Conservation (phyloP, 2,329 filamentous ascomycete genomes). For the Ilyonectria mors-panacis region DNA sequence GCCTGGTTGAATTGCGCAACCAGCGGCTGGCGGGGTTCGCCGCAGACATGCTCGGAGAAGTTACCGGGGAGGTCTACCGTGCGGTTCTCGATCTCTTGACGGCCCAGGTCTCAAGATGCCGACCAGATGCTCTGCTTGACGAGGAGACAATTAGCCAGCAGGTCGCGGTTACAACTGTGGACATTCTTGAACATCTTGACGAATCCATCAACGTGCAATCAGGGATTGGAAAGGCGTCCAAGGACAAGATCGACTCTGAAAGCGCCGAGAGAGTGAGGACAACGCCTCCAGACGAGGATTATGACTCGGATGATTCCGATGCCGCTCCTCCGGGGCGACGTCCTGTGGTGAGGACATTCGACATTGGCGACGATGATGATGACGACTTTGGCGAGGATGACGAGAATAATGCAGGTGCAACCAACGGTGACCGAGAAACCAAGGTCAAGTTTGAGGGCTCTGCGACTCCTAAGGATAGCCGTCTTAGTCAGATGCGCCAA, state of each 20-base stretch:
- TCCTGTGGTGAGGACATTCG: slow-evolving; percentile 29
- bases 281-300: slow-evolving; percentile 52
- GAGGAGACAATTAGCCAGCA: slow-evolving; percentile 51
- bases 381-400: slow-evolving; percentile 52
- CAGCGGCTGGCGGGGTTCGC: slow-evolving; percentile 82
- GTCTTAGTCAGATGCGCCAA: slow-evolving; percentile 74
- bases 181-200: slow-evolving; percentile 70
- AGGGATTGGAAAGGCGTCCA: slow-evolving; percentile 71
- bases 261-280: slow-evolving; percentile 65
- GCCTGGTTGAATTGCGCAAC: slow-evolving; percentile 86
- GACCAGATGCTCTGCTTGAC: slow-evolving; percentile 64
- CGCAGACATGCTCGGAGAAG: slow-evolving; percentile 77
- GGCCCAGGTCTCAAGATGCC: slow-evolving; percentile 77
- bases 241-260: slow-evolving; percentile 61
- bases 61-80: slow-evolving; percentile 84
- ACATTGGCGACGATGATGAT: slow-evolving; percentile 53
- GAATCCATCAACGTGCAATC: slow-evolving; percentile 66
- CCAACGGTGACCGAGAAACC: slow-evolving; percentile 55
- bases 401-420: slow-evolving; percentile 37
- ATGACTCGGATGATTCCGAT: slow-evolving; percentile 55
- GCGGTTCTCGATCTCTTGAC: slow-evolving; percentile 81
- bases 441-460: slow-evolving; percentile 69
- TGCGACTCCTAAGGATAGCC: slow-evolving; percentile 57
- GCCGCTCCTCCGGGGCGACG: slow-evolving; percentile 45
- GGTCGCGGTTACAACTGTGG: slow-evolving; percentile 64